A percentile compares a stretch with the other conserved stretches of the same genome.
Conservation (phyloP, 305 asterid genomes). For the Fraxinus nigra region DNA sequence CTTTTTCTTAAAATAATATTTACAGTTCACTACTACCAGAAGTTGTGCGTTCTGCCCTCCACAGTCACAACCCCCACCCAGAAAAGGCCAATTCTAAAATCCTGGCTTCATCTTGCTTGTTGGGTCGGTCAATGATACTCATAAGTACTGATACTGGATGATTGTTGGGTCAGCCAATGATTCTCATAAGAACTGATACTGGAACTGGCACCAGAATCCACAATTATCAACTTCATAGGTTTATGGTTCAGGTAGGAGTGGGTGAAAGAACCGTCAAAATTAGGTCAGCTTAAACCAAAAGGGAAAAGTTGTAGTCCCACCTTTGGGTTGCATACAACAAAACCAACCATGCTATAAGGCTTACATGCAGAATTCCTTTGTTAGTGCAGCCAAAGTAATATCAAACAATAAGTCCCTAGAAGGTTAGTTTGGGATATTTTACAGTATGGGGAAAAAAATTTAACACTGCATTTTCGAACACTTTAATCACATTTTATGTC, state of each 20-base stretch:
- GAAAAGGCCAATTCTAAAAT: background rate
- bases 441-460: background rate
- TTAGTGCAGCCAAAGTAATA: background rate
- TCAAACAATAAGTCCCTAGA: background rate
- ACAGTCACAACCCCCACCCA: background rate
- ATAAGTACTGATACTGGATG: background rate
- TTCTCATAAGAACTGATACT: background rate
- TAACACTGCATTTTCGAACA: background rate
- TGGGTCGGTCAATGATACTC: constrained; percentile 14
- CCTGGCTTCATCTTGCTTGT: background rate
- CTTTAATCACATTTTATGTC: background rate
- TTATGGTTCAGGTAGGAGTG: constrained; percentile 7
- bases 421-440: background rate
- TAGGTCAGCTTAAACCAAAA: background rate
- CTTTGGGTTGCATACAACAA: constrained; percentile 9
- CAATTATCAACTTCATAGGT: constrained; percentile 7
- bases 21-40: background rate
- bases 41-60: background rate
- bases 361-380: background rate
- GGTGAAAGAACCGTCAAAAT: constrained; percentile 1
- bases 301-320: background rate
- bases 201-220: constrained; percentile 11
- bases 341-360: background rate
- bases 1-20: background rate
- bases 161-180: constrained; percentile 12